Evolutionary conservation across 192 early-diverging fungal species (phyloP), one percentile per base, ranked within the genome.

Genomic region (Backusella circina): DNA sequence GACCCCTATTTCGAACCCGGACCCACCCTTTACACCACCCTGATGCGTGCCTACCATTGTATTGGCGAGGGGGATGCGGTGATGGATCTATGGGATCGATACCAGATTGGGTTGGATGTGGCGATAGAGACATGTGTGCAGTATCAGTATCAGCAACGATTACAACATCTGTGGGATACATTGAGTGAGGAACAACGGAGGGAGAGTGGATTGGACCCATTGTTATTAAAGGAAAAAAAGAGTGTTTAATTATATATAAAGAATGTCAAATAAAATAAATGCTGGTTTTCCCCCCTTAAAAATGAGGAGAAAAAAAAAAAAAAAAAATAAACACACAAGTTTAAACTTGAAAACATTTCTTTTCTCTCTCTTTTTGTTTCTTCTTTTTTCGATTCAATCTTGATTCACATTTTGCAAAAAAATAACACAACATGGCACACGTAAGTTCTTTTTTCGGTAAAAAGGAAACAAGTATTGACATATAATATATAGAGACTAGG

Each of bases 401-500:
- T 65, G 39, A 71, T 37, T 31, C 64, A 70, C 35, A 69, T 38
- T 54, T 71, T n/a, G n/a, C n/a, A n/a, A n/a, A n/a, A n/a, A n/a
- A n/a, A n/a, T n/a, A n/a, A n/a, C n/a, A n/a, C 39, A 54, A 37
- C 30, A 77, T 77, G 76, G 70, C 76, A 67, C 76, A 77, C 37
- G 76, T 77, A 77, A 73, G 70, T 37, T 44, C n/a, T n/a, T n/a
- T n/a, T n/a, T n/a, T n/a, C n/a, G n/a, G n/a, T n/a, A n/a, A n/a
- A n/a, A n/a, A n/a, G n/a, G n/a, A n/a, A n/a, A n/a, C n/a, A n/a
- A n/a, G n/a, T n/a, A n/a, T n/a, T n/a, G n/a, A 57, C 37, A 33
- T 30, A 30, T 12, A 75, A 81, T 82, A 39, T 78, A 83, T 66
- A 87, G 88, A 76, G 89, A 88, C 73, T 87, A 80, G 77, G 88